A percentile compares a stretch with the other conserved stretches of the same genome.
Conservation (phyloP, 2,329 filamentous ascomycete species). For the Proliferodiscus dingleyae region DNA sequence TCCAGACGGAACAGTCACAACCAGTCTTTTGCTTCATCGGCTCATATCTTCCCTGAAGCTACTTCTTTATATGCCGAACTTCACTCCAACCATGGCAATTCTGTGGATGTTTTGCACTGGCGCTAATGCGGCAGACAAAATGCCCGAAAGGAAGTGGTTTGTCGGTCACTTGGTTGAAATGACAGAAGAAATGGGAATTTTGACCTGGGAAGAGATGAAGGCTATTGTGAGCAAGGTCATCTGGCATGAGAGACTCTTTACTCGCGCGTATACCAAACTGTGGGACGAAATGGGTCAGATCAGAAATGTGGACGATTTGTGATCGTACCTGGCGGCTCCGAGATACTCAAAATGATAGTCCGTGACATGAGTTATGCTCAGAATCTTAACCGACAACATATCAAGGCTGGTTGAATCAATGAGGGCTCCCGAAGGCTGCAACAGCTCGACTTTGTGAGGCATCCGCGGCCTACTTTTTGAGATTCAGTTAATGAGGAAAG, state of each 20-base stretch:
- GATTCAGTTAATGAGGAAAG: too few relatives aligned
- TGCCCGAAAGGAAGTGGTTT: constrained; percentile 15
- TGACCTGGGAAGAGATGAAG: constrained; percentile 10
- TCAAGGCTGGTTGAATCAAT: too few relatives aligned
- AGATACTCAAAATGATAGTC: background rate
- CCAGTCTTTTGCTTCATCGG: constrained; percentile 10
- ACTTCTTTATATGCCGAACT: background rate
- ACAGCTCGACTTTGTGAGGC: too few relatives aligned
- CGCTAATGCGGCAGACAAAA: constrained; percentile 5
- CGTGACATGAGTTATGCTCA: too few relatives aligned
- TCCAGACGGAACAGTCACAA: constrained; percentile 10
- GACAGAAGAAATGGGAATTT: constrained; percentile 6
- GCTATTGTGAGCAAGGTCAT: constrained; percentile 3
- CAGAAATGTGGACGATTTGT: background rate
- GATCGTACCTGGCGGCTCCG: background rate
- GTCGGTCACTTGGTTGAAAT: constrained; percentile 10
- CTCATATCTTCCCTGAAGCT: constrained; percentile 5
- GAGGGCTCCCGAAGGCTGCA: too few relatives aligned
- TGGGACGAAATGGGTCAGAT: constrained; percentile 10
- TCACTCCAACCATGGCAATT: constrained; percentile 1
- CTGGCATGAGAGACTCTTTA: constrained; percentile 13
- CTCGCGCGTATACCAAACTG: constrained; percentile 1
- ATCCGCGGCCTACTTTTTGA: too few relatives aligned
- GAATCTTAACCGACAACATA: too few relatives aligned
- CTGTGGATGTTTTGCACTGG: constrained; percentile 12